Conservation (phyloP, 352 stramenopile species). For the Phytopythium cucurbitacearum region DNA sequence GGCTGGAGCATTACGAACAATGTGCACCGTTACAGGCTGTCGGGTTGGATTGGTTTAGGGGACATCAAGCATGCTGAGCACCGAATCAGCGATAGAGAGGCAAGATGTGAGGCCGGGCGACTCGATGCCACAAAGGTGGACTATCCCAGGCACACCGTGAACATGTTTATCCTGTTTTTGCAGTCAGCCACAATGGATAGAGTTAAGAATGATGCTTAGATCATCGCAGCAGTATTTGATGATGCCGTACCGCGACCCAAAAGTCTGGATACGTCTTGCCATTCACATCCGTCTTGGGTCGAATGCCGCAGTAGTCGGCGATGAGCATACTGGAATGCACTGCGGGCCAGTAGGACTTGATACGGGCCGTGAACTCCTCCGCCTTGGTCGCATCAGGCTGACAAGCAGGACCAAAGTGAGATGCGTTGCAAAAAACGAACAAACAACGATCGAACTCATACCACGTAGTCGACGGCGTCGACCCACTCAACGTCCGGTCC, state of each 20-base stretch:
- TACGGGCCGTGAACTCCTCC: conserved; percentile 45
- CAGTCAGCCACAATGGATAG: background rate
- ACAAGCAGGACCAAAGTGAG: background rate
- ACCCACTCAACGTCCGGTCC: conserved; percentile 97
- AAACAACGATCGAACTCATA: conserved; percentile 10
- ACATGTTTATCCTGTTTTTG: conserved; percentile 31
- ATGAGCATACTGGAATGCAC: conserved; percentile 73
- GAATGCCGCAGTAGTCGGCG: conserved; percentile 95
- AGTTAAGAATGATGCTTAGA: background rate
- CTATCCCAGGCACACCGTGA: conserved; percentile 82
- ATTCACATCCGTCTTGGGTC: conserved; percentile 90
- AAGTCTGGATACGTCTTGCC: conserved; percentile 85
- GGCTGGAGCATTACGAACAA: too few species aligned
- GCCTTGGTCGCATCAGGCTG: conserved; percentile 62
- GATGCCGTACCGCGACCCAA: conserved; percentile 62
- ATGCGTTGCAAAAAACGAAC: background rate
- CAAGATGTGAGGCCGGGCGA: conserved; percentile 92
- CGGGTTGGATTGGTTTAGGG: too few species aligned
- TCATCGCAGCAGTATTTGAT: background rate
- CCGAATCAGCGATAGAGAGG: conserved; percentile 79
- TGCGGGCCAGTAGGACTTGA: conserved; percentile 93
- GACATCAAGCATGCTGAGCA: conserved; percentile 39
- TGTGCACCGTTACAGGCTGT: too few species aligned
- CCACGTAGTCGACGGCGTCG: conserved; percentile 79
- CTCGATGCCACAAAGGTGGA: conserved; percentile 95